Percentiles rank a stretch among this genome's conserved stretches.
Evolutionary conservation across 2,329 filamentous ascomycete genomes (phyloP).

Genomic region (Colletotrichum orbiculare): DNA sequence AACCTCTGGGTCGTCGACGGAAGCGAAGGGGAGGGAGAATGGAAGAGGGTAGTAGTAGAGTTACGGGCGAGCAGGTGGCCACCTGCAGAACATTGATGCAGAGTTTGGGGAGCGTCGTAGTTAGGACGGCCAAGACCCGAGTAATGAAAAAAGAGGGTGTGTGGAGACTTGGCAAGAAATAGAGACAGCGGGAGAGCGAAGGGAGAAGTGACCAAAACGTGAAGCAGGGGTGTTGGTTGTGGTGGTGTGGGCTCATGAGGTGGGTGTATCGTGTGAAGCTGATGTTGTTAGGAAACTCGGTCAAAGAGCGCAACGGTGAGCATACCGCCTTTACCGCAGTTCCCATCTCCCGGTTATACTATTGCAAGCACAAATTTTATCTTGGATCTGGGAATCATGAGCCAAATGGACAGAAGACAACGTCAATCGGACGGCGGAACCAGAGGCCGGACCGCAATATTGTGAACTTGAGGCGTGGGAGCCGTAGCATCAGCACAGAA

Average conservation of each 20-base stretch:
- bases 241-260: constrained; percentile 1
- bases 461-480: constrained; percentile 4
- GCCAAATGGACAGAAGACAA: constrained; percentile 29
- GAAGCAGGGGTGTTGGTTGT: constrained; percentile 6
- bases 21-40: constrained; percentile 1
- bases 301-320: constrained; percentile 27
- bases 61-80: constrained; percentile 23
- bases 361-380: constrained; percentile 15
- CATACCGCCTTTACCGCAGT: constrained; percentile 21
- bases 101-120: constrained; percentile 17
- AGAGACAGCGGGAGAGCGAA: constrained; percentile 6
- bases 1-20: constrained; percentile 7
- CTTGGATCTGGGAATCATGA: constrained; percentile 7
- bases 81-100: constrained; percentile 28
- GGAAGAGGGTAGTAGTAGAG: constrained; percentile 1
- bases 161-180: constrained; percentile 17
- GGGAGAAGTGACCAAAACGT: constrained; percentile 15
- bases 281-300: constrained; percentile 17
- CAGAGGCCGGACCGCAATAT: background rate
- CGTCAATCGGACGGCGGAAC: constrained; percentile 25
- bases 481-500: background rate
- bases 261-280: constrained; percentile 15
- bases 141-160: constrained; percentile 33
- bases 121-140: constrained; percentile 33
- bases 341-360: constrained; percentile 1